A percentile compares a stretch with the other conserved stretches of the same genome.
These are phyloP conservation scores for Passiflora organensis DNA, from an alignment of 345 rosid species.

Conservation along the genomic window DNA sequence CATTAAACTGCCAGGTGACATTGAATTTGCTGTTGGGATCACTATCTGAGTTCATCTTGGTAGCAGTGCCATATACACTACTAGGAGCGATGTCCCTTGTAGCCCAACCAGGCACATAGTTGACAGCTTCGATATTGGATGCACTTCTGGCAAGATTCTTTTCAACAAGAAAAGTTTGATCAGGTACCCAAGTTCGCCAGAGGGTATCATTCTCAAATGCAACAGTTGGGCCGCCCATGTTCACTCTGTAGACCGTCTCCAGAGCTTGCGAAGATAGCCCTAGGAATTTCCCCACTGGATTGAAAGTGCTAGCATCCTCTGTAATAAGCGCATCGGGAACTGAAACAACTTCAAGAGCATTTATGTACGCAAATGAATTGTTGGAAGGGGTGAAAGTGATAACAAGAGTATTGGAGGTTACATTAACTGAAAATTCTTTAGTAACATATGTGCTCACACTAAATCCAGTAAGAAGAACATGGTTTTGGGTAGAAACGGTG, in stretches of 20 bases:
- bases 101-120: constrained; percentile 40
- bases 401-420: constrained; percentile 42
- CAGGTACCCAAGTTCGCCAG: constrained; percentile 77
- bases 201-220: constrained; percentile 59
- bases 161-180: constrained; percentile 32
- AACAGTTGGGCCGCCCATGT: constrained; percentile 78
- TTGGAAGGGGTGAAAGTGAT: constrained; percentile 54
- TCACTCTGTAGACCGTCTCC: constrained; percentile 69
- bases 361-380: constrained; percentile 60
- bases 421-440: constrained; percentile 65
- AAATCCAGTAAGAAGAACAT: constrained; percentile 51
- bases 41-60: constrained; percentile 44
- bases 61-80: constrained; percentile 66
- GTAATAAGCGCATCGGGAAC: constrained; percentile 55
- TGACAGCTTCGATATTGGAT: constrained; percentile 45
- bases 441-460: constrained; percentile 26
- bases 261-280: constrained; percentile 55
- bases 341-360: constrained; percentile 76
- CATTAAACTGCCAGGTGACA: constrained; percentile 68
- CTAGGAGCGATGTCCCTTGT: constrained; percentile 56
- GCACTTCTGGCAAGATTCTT: constrained; percentile 34
- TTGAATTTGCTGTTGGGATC: constrained; percentile 60
- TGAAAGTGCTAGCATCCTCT: constrained; percentile 26
- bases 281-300: constrained; percentile 30
- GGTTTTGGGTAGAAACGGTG: constrained; percentile 46